phyloP scores from a whole-genome alignment of 1,284 basidiomycete species.

The Laetiporus sulphureus region DNA sequence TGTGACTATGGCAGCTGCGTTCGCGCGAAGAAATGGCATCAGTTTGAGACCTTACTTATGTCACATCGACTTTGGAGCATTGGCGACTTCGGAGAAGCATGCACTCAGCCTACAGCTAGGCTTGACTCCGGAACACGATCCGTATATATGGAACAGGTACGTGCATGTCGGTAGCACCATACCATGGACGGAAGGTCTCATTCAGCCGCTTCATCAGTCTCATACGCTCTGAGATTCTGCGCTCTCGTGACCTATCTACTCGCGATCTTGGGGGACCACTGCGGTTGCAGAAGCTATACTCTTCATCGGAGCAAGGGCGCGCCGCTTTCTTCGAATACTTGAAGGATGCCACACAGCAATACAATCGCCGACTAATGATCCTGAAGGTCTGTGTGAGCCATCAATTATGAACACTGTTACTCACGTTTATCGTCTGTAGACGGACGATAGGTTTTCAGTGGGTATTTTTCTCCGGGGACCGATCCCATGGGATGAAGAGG shows the following conservation, averaged over 20 bases:
- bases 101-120: conserved; percentile 36
- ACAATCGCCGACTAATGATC: conserved; percentile 49
- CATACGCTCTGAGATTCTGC: conserved; percentile 50
- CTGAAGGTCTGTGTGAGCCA: conserved; percentile 36
- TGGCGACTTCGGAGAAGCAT: conserved; percentile 46
- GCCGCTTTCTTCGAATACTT: conserved; percentile 57
- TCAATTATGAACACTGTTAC: background rate
- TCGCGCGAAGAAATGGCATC: conserved; percentile 38
- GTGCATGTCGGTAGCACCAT: background rate
- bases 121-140: conserved; percentile 32
- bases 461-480: conserved; percentile 56
- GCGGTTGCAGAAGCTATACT: conserved; percentile 53
- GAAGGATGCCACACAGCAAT: conserved; percentile 45
- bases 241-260: conserved; percentile 40
- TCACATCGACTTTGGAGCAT: conserved; percentile 49
- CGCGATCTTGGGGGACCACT: conserved; percentile 44
- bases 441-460: conserved; percentile 51
- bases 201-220: too few relatives aligned
- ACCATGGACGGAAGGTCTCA: too few relatives aligned
- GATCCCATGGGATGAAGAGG: conserved; percentile 57
- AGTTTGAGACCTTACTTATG: conserved; percentile 38
- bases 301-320: conserved; percentile 43
- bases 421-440: conserved; percentile 27
- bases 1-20: conserved; percentile 39
- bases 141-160: conserved; percentile 46